phyloP scores from a whole-genome alignment of 805 yeast genomes.

The Kluyveromyces lactis region DNA sequence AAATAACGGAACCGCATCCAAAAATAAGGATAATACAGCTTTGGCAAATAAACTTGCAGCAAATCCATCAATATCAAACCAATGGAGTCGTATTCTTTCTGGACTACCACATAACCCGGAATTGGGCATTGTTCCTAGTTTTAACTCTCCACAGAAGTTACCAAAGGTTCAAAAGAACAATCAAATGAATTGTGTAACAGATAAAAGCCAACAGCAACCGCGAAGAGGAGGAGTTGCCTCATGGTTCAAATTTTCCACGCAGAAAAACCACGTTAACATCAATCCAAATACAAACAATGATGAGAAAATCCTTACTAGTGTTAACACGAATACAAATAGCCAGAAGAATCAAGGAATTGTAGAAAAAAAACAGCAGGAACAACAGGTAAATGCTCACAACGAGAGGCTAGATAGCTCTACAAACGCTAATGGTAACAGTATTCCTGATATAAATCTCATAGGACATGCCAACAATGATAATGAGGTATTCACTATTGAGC shows the following conservation, averaged over 20 bases:
- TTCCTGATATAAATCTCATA: neutral
- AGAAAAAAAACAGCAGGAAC: conserved; percentile 4
- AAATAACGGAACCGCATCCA: neutral
- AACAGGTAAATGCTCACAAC: neutral
- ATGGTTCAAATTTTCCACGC: conserved; percentile 4
- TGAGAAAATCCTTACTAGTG: neutral
- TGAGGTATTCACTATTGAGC: conserved; percentile 3
- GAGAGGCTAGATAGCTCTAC: too few species aligned
- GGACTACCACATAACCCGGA: conserved; percentile 3
- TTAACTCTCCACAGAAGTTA: conserved; percentile 2
- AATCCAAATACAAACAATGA: neutral
- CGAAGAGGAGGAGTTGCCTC: conserved; percentile 2
- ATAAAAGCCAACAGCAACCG: neutral
- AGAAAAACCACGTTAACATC: neutral
- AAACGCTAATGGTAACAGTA: neutral
- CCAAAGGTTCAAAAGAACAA: neutral
- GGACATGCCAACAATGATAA: neutral
- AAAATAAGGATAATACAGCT: neutral
- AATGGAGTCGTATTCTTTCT: conserved; percentile 4
- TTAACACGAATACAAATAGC: neutral
- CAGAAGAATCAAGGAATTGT: neutral
- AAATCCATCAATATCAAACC: neutral
- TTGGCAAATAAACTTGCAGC: neutral
- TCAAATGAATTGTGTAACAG: neutral
- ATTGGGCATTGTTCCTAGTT: neutral